Evolutionary conservation across 2,329 filamentous ascomycete genomes (phyloP).

Genomic region (Penicillium sp.): DNA sequence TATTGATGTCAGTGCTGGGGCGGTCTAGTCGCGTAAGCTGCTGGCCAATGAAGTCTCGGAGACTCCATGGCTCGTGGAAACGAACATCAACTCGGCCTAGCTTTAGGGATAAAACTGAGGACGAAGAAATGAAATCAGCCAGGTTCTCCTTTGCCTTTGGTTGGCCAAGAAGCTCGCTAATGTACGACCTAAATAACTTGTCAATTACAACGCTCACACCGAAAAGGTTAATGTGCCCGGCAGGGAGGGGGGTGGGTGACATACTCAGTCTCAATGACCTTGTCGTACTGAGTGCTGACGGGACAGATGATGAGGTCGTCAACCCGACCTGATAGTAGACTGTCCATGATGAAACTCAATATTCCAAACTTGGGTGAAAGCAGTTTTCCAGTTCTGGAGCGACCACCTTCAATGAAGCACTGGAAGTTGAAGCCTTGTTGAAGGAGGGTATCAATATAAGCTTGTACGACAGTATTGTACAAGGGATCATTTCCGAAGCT

Average conservation of each 20-base stretch:
- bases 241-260: constrained; percentile 7
- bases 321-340: constrained; percentile 75
- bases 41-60: constrained; percentile 69
- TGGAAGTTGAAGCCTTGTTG: constrained; percentile 90
- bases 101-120: constrained; percentile 77
- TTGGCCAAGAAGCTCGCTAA: constrained; percentile 82
- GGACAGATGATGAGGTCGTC: constrained; percentile 89
- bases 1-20: constrained; percentile 28
- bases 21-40: constrained; percentile 54
- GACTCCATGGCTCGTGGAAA: constrained; percentile 92
- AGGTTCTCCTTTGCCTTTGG: constrained; percentile 95
- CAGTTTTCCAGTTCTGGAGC: constrained; percentile 87
- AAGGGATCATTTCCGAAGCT: constrained; percentile 86
- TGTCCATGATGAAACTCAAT: constrained; percentile 81
- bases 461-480: constrained; percentile 86
- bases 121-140: constrained; percentile 76
- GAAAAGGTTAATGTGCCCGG: neutral
- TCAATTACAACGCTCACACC: constrained; percentile 8
- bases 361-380: constrained; percentile 93
- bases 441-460: constrained; percentile 86
- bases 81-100: constrained; percentile 88
- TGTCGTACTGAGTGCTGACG: constrained; percentile 96
- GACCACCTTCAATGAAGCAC: constrained; percentile 92
- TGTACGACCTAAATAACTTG: constrained; percentile 58
- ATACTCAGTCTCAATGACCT: constrained; percentile 87